These are phyloP conservation scores for Linum trigynum DNA, from an alignment of 345 rosid species.

Conservation along the genomic window DNA sequence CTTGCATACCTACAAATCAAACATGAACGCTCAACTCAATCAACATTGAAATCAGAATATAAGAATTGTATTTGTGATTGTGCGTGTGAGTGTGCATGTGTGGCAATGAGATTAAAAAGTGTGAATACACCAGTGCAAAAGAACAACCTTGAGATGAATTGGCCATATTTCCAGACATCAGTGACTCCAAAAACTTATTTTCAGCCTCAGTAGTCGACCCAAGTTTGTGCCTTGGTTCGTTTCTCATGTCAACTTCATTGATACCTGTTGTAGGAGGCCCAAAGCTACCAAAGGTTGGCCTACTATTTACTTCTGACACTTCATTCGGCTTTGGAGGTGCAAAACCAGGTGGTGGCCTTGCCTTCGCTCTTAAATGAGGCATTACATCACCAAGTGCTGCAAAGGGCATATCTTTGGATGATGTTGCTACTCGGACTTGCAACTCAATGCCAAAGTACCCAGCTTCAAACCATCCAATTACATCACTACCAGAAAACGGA, in stretches of 20 bases:
- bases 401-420: constrained; percentile 67
- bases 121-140: background rate
- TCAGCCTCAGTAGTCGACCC: constrained; percentile 70
- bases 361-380: constrained; percentile 96
- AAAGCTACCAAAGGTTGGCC: constrained; percentile 37
- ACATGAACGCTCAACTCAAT: constrained; percentile 6
- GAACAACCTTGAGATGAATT: constrained; percentile 55
- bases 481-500: constrained; percentile 79
- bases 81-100: background rate
- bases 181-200: constrained; percentile 85
- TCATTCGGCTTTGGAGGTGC: constrained; percentile 60
- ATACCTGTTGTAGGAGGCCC: constrained; percentile 36
- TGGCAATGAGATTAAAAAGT: background rate
- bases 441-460: constrained; percentile 93
- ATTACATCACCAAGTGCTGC: constrained; percentile 79
- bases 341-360: constrained; percentile 97
- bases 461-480: constrained; percentile 97
- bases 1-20: constrained; percentile 53
- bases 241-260: constrained; percentile 47
- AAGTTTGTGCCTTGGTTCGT: constrained; percentile 43
- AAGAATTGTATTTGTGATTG: background rate
- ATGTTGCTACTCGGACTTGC: constrained; percentile 57
- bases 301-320: constrained; percentile 32
- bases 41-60: background rate
- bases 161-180: constrained; percentile 56